Evolutionary conservation across 2,329 filamentous ascomycete species (phyloP).

Genomic region (Sclerotiophoma versabilis): DNA sequence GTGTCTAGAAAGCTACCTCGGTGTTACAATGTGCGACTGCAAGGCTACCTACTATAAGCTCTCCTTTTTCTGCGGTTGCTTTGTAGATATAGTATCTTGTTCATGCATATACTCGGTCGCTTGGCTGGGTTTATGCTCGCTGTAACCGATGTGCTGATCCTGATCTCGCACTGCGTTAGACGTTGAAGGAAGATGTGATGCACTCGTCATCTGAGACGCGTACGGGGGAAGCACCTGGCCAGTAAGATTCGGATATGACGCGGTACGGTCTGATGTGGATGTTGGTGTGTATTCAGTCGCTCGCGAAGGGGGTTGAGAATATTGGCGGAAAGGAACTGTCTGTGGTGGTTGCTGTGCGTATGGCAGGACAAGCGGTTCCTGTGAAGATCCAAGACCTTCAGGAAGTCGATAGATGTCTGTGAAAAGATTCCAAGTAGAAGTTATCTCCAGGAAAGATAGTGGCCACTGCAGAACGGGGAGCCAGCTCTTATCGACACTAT

Average conservation of each 20-base stretch:
- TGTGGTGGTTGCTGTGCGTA: conserved; percentile 10
- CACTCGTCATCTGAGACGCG: conserved; percentile 1
- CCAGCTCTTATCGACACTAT: conserved; percentile 37
- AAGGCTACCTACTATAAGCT: neutral
- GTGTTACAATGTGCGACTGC: too few relatives aligned
- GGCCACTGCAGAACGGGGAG: conserved; percentile 37
- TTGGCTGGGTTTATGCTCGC: neutral
- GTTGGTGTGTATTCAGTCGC: neutral
- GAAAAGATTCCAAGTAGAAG: conserved; percentile 14
- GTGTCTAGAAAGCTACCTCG: too few relatives aligned
- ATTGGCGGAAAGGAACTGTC: conserved; percentile 10
- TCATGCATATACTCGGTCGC: neutral
- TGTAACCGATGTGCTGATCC: neutral
- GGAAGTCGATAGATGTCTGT: neutral
- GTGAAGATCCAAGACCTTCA: neutral
- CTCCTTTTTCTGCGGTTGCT: neutral
- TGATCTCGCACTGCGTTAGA: neutral
- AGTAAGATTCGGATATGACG: conserved; percentile 2
- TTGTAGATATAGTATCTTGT: neutral
- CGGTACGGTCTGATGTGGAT: neutral
- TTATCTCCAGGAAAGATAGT: conserved; percentile 24
- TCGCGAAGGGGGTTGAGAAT: neutral
- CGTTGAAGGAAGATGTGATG: conserved; percentile 7
- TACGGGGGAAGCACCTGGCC: conserved; percentile 7
- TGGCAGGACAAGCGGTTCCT: neutral